Percentiles rank a stretch among this genome's conserved stretches.
phyloP scores from a whole-genome alignment of 2,329 filamentous ascomycete genomes.

The Colletotrichum destructivum region DNA sequence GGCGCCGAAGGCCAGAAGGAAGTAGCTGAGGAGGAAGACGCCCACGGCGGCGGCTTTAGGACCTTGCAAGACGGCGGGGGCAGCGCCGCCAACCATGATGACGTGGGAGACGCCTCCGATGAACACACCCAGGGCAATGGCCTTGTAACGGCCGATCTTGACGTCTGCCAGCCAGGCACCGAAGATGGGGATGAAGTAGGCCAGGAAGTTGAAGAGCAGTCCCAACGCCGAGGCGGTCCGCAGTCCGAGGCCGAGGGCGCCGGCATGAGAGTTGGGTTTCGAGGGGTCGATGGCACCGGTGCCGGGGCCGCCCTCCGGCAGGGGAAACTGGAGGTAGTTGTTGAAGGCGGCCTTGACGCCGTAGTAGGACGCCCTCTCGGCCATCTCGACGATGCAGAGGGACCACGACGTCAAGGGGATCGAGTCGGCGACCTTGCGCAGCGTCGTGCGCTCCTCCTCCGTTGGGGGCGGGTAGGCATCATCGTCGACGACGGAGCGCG shows the following conservation, averaged over 20 bases:
- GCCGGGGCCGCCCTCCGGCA: conserved; percentile 67
- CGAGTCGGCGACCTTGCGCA: conserved; percentile 58
- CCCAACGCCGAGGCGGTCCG: conserved; percentile 66
- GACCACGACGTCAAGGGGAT: conserved; percentile 69
- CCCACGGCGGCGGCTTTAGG: conserved; percentile 65
- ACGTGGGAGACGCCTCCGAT: conserved; percentile 78
- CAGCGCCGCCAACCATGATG: conserved; percentile 76
- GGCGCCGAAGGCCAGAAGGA: conserved; percentile 71
- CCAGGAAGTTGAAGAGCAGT: conserved; percentile 70
- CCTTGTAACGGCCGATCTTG: conserved; percentile 78
- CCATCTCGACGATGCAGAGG: conserved; percentile 72
- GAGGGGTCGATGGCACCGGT: conserved; percentile 60
- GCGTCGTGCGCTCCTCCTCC: conserved; percentile 32
- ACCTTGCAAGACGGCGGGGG: conserved; percentile 59
- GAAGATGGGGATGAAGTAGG: conserved; percentile 70
- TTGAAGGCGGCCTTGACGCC: conserved; percentile 68
- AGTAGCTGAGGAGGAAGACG: conserved; percentile 74
- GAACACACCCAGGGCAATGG: conserved; percentile 79
- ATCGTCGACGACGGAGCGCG: conserved; percentile 16
- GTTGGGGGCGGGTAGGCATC: conserved; percentile 30
- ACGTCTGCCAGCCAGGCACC: conserved; percentile 75
- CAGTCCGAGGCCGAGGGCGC: conserved; percentile 72
- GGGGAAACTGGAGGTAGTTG: conserved; percentile 74
- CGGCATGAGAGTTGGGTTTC: conserved; percentile 60
- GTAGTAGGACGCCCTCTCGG: conserved; percentile 74